These are phyloP conservation scores for Volvox carteri DNA, from an alignment of 163 green algal genomes.

Conservation along the genomic window DNA sequence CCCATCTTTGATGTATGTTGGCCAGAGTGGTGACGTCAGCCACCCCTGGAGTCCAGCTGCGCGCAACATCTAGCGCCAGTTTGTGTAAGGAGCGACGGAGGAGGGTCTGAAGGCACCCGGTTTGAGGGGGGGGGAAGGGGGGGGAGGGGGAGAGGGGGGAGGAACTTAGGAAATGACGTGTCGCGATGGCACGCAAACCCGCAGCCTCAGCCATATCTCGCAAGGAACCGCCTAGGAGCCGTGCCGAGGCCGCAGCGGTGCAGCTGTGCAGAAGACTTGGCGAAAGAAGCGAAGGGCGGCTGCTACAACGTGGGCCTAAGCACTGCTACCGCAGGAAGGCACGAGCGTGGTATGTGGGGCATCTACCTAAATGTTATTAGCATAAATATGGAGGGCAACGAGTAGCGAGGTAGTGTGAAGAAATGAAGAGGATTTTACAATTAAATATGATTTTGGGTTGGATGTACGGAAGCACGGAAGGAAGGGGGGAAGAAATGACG, in stretches of 20 bases:
- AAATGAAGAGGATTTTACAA: background rate
- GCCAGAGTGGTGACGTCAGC: slow-evolving; percentile 60
- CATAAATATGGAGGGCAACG: background rate
- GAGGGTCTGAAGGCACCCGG: slow-evolving; percentile 9
- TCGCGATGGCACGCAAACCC: no score
- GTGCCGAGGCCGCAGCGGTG: no score
- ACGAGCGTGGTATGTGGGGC: no score
- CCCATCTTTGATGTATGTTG: slow-evolving; percentile 73
- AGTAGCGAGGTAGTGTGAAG: background rate
- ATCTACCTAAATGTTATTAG: no score
- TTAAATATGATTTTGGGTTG: slow-evolving; percentile 1
- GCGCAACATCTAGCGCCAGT: slow-evolving; percentile 85
- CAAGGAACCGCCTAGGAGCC: no score
- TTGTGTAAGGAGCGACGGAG: slow-evolving; percentile 76
- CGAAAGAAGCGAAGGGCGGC: no score
- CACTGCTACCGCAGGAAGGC: no score
- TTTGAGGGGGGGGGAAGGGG: background rate
- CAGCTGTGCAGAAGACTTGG: no score
- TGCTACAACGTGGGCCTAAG: no score
- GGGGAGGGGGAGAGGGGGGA: background rate
- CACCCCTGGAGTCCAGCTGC: slow-evolving; percentile 8
- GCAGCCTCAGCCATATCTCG: no score
- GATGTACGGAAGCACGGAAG: no score
- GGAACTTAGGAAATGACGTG: background rate
- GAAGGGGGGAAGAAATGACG: no score